Evolutionary conservation across 805 yeast species (phyloP), one percentile per base, ranked within the genome.

Genomic region (Candida glaebosa): DNA sequence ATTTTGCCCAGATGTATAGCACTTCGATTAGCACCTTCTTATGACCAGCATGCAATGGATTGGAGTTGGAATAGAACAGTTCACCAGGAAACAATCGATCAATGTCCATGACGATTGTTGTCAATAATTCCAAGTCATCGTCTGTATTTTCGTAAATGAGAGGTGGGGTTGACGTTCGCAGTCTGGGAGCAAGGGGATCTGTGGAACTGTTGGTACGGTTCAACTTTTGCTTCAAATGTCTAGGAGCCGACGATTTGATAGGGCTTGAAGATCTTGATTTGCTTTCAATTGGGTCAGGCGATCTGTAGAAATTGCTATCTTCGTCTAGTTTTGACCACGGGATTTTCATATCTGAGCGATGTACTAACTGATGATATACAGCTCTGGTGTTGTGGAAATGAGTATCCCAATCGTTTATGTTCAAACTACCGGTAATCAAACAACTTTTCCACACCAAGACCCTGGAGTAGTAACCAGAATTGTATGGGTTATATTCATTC

Each of bases 31-130:
- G 48, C 37, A 55, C 60, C 14, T 48, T 45, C 40, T 63, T 66
- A 38, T 50, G 44, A 12, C 28, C 37, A 14, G 51, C 31, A 2
- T 63, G 47, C 4, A 32, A 33, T 3, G 55, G 49, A 26, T 41
- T 41, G 10, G 38, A 28, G 40, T 56, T 56, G 44, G 52, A 54
- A 44, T 56, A 64, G 42, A 57, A 57, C 16, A 48, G 54, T 37
- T 69, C 73, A 1, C 73, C 75, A 1, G 82, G 82, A 47, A 78
- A 77, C 9, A 78, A 55, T 40, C 82, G 54, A 34, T 76, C 76
- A 3, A 76, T 73, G 44, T 78, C 82, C 34, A 74, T 51, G n/a
- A 75, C 65, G 22, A 78, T 68, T 5, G 64, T 57, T 19, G 61
- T 61, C 20, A 78, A 55, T 7, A 70, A 57, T 24, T 73, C 76